phyloP scores from a whole-genome alignment of 1,284 basidiomycete genomes.

The Agroathelia rolfsii region DNA sequence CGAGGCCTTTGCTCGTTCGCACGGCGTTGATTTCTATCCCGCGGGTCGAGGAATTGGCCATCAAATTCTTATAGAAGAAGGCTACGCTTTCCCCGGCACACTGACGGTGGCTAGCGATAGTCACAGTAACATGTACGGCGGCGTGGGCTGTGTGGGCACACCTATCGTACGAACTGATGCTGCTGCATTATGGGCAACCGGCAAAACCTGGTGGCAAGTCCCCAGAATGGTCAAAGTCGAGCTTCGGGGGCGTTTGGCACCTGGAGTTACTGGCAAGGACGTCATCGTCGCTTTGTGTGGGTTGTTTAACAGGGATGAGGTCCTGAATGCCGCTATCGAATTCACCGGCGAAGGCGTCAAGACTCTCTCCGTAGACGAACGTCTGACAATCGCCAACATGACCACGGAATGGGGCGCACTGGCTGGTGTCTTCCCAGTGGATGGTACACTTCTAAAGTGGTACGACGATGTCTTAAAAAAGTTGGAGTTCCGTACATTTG shows the following conservation, averaged over 20 bases:
- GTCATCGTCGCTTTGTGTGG: constrained; percentile 97
- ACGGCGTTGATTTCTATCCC: constrained; percentile 92
- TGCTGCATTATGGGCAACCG: constrained; percentile 96
- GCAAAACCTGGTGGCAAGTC: constrained; percentile 99
- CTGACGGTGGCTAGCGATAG: constrained; percentile 94
- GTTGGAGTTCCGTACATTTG: constrained; percentile 75
- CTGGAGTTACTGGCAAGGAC: constrained; percentile 96
- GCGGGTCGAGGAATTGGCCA: constrained; percentile 98
- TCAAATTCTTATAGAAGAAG: constrained; percentile 91
- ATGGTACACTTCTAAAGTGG: constrained; percentile 78
- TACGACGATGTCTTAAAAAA: constrained; percentile 76
- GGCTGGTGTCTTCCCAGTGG: constrained; percentile 91
- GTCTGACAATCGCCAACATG: constrained; percentile 96
- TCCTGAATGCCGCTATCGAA: constrained; percentile 96
- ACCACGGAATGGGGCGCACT: constrained; percentile 99
- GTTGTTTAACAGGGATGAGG: constrained; percentile 95
- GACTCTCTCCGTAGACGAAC: constrained; percentile 80
- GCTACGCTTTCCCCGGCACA: constrained; percentile 90
- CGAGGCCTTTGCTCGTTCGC: constrained; percentile 81
- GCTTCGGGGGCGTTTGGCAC: constrained; percentile 70
- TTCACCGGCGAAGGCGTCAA: constrained; percentile 91
- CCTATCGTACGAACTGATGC: constrained; percentile 92
- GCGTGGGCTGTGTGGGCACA: constrained; percentile 94
- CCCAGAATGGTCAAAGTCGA: constrained; percentile 95
- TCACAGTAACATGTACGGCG: constrained; percentile 99